Evolutionary conservation across 495 filamentous ascomycete genomes (phyloP).

Genomic region (Neurospora sp.): DNA sequence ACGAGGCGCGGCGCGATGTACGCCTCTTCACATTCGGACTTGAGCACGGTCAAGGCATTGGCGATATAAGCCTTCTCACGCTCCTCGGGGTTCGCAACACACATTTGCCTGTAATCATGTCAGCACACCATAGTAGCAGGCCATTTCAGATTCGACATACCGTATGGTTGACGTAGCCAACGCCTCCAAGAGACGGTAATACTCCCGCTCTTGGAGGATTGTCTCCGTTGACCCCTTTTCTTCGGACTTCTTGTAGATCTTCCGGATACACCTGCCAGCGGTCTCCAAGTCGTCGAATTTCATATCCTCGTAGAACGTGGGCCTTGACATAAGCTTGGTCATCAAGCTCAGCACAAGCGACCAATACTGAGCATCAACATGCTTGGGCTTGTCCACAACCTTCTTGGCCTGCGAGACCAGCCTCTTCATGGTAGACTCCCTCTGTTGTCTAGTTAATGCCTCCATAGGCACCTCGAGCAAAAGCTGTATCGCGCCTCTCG

Average conservation of each 20-base stretch:
- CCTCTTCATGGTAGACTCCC: constrained; percentile 16
- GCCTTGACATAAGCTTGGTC: constrained; percentile 34
- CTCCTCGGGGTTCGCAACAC: constrained; percentile 19
- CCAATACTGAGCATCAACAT: constrained; percentile 14
- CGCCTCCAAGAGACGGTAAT: constrained; percentile 18
- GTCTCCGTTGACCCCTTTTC: constrained; percentile 3
- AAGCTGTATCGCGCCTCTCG: constrained; percentile 12
- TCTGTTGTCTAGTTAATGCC: constrained; percentile 8
- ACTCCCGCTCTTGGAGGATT: constrained; percentile 1
- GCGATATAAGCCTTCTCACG: constrained; percentile 25
- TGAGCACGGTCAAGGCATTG: constrained; percentile 14
- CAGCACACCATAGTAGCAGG: neutral
- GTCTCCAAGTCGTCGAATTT: constrained; percentile 15
- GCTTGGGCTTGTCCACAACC: neutral
- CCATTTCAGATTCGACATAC: constrained; percentile 8
- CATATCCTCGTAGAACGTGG: constrained; percentile 38
- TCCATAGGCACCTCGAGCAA: constrained; percentile 13
- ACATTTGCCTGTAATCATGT: constrained; percentile 21
- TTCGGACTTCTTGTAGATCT: constrained; percentile 3
- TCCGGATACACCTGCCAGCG: constrained; percentile 12
- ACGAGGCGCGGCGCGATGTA: constrained; percentile 11
- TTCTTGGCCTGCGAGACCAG: constrained; percentile 9
- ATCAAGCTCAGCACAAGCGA: constrained; percentile 31
- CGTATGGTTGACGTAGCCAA: constrained; percentile 18
- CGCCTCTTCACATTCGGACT: constrained; percentile 12